Evolutionary conservation across 2,329 filamentous ascomycete genomes (phyloP).

Genomic region (Aspergillus novofumigatus): DNA sequence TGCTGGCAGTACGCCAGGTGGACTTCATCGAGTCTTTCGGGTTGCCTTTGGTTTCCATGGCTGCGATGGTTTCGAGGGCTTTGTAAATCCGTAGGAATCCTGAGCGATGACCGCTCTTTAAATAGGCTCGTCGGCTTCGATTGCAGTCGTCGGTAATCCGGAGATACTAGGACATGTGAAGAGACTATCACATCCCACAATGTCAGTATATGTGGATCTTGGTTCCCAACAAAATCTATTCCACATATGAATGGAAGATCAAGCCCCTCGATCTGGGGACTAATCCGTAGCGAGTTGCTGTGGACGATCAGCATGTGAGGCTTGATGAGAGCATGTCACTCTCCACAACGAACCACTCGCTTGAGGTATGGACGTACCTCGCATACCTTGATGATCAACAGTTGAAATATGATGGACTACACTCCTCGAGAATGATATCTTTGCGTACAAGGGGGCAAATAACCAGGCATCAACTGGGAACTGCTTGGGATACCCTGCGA

Average conservation of each 20-base stretch:
- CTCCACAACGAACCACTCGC: background rate
- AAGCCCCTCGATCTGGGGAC: background rate
- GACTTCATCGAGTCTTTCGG: slow-evolving; percentile 41
- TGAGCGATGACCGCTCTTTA: background rate
- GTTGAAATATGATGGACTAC: too few species aligned
- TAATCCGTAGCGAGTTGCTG: background rate
- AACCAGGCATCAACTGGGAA: background rate
- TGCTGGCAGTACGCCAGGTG: slow-evolving; percentile 32
- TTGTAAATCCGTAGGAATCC: background rate
- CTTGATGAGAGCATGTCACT: background rate
- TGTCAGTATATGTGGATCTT: background rate
- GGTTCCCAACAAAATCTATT: background rate
- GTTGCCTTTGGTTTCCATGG: slow-evolving; percentile 2
- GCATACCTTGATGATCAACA: too few species aligned
- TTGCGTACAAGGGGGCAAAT: background rate
- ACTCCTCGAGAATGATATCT: background rate
- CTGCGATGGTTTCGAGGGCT: background rate
- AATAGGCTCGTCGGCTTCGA: background rate
- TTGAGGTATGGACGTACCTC: background rate
- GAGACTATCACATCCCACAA: background rate
- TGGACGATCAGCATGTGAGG: background rate
- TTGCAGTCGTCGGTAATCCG: background rate
- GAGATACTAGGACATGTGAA: background rate
- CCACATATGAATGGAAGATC: background rate
- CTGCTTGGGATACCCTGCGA: background rate